Conservation (phyloP, 441 rosid species). For the Populus hybrid region DNA sequence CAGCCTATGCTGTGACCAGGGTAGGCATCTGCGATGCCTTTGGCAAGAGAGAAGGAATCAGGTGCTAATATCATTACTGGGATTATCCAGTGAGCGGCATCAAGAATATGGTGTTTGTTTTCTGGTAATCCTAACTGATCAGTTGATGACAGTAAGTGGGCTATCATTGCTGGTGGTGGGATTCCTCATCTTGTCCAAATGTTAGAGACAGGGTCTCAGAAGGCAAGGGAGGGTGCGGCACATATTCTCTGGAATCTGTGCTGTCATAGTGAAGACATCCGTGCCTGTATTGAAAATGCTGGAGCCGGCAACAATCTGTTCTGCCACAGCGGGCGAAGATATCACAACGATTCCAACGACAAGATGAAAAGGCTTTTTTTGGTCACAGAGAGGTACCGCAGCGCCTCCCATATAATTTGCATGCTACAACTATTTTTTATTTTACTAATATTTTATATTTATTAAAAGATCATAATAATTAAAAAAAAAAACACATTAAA, state of each 20-base stretch:
- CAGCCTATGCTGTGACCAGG: slow-evolving; percentile 47
- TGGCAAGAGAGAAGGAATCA: slow-evolving; percentile 77
- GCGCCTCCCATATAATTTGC: too few relatives aligned
- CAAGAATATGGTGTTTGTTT: slow-evolving; percentile 74
- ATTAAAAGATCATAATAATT: too few relatives aligned
- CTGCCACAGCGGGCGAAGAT: too few relatives aligned
- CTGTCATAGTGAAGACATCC: slow-evolving; percentile 80
- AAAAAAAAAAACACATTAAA: too few relatives aligned
- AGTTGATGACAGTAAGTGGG: slow-evolving; percentile 94
- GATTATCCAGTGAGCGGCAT: slow-evolving; percentile 71
- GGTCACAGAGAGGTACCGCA: too few relatives aligned
- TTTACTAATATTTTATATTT: too few relatives aligned
- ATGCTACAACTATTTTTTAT: too few relatives aligned
- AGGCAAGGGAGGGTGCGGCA: slow-evolving; percentile 76
- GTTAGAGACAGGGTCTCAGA: slow-evolving; percentile 72
- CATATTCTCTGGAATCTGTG: slow-evolving; percentile 73
- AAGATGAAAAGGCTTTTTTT: too few relatives aligned
- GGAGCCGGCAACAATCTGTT: too few relatives aligned
- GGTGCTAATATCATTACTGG: slow-evolving; percentile 68
- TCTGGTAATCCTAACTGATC: slow-evolving; percentile 70
- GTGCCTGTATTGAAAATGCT: too few relatives aligned
- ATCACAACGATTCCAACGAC: too few relatives aligned
- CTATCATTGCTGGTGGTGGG: slow-evolving; percentile 91
- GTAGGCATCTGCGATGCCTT: slow-evolving; percentile 75
- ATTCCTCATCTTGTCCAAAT: slow-evolving; percentile 87